Percentiles rank a stretch among this genome's conserved stretches.
phyloP scores from a whole-genome alignment of 2,329 filamentous ascomycete species.

The Arachnopeziza araneosa region DNA sequence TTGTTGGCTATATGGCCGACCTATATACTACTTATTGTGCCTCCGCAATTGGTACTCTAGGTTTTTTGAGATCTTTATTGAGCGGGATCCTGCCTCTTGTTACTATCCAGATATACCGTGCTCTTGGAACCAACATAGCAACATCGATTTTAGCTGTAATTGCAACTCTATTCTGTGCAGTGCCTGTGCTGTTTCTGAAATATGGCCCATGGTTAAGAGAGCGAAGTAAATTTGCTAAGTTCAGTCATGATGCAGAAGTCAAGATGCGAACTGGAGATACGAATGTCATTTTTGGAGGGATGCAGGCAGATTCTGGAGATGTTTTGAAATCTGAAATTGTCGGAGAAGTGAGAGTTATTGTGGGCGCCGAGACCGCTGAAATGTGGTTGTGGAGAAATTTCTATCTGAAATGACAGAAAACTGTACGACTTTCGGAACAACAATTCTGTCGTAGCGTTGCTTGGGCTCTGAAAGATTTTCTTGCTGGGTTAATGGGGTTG shows the following conservation, averaged over 20 bases:
- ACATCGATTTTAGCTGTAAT: constrained; percentile 35
- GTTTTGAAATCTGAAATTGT: background rate
- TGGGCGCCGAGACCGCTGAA: background rate
- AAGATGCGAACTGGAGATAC: background rate
- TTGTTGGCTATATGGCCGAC: constrained; percentile 39
- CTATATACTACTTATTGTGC: constrained; percentile 38
- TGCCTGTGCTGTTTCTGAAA: constrained; percentile 32
- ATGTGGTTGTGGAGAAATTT: background rate
- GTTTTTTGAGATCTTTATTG: constrained; percentile 32
- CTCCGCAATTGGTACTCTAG: constrained; percentile 36
- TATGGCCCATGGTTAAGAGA: constrained; percentile 34
- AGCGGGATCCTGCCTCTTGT: constrained; percentile 37
- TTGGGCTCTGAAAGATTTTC: background rate
- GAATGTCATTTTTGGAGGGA: background rate
- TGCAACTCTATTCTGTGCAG: constrained; percentile 36
- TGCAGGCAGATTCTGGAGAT: background rate
- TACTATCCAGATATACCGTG: constrained; percentile 34
- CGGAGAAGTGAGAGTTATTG: background rate
- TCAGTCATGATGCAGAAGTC: constrained; percentile 16
- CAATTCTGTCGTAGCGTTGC: background rate
- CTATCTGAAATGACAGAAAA: background rate
- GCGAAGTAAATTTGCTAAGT: constrained; percentile 32
- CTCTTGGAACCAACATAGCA: constrained; percentile 34
- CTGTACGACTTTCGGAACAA: background rate
- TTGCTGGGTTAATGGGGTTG: background rate